Evolutionary conservation across 192 early-diverging fungal species (phyloP).

Genomic region (Entomortierella chlamydospora): DNA sequence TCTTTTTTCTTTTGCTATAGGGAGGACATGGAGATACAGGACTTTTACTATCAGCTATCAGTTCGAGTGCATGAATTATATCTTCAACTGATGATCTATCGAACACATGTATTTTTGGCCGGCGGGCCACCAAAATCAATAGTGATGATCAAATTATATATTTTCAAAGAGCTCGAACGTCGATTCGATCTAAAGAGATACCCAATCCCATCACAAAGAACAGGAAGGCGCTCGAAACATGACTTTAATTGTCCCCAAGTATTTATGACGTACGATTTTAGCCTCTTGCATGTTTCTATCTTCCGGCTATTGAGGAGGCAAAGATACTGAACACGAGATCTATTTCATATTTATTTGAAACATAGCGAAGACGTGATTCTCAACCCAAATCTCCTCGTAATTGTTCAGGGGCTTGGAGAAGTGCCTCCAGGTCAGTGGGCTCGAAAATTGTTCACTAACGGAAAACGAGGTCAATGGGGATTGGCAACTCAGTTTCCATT

Average conservation of each 20-base stretch:
- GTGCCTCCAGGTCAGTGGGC: constrained; percentile 53
- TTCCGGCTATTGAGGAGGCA: too few species aligned
- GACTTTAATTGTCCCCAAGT: constrained; percentile 10
- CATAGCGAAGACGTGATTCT: constrained; percentile 9
- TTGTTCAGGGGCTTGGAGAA: constrained; percentile 37
- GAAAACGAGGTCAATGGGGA: constrained; percentile 14
- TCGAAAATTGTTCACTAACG: constrained; percentile 46
- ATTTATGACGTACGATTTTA: constrained; percentile 33
- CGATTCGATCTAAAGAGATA: background rate
- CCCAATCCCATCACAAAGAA: background rate
- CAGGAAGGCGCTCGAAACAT: background rate
- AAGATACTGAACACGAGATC: too few species aligned
- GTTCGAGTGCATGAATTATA: too few species aligned
- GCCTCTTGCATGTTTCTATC: too few species aligned
- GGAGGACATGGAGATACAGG: too few species aligned
- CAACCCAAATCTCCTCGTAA: constrained; percentile 27
- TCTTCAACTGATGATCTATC: too few species aligned
- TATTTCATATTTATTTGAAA: too few species aligned
- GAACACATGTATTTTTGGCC: too few species aligned
- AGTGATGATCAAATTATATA: constrained; percentile 15
- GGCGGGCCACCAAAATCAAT: too few species aligned
- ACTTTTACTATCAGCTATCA: too few species aligned
- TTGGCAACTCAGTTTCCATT: constrained; percentile 33
- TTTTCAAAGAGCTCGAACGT: background rate
- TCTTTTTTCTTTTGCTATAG: background rate